Evolutionary conservation across 2,329 filamentous ascomycete genomes (phyloP).

Genomic region (Ceratocystis papillata): DNA sequence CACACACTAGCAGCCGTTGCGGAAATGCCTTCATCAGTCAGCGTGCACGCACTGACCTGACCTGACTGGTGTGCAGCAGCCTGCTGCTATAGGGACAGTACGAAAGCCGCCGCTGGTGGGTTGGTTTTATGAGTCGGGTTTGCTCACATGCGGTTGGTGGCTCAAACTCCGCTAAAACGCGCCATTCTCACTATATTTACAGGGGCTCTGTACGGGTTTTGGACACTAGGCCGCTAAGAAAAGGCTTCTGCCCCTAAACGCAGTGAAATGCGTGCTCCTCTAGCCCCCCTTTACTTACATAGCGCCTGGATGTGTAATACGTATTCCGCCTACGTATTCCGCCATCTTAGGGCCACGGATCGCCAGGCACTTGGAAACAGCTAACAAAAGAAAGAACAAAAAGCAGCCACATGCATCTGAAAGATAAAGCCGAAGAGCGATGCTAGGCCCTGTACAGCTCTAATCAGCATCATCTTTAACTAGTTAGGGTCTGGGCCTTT

Average conservation of each 20-base stretch:
- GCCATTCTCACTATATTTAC: too few relatives aligned
- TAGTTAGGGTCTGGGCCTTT: not conserved
- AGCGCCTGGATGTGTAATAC: not conserved
- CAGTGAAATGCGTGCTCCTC: too few relatives aligned
- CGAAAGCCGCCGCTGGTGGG: not conserved
- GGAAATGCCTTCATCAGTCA: not conserved
- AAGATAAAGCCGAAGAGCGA: slow-evolving; percentile 13
- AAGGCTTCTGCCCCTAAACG: too few relatives aligned
- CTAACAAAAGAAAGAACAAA: not conserved
- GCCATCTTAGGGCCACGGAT: slow-evolving; percentile 11
- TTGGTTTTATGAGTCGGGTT: too few relatives aligned
- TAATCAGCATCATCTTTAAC: not conserved
- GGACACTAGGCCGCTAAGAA: too few relatives aligned
- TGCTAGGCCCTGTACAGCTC: not conserved
- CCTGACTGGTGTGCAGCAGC: not conserved
- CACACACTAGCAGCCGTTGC: not conserved
- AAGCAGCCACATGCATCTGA: not conserved
- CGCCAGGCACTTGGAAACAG: not conserved
- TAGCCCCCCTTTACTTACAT: not conserved
- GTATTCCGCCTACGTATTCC: slow-evolving; percentile 11
- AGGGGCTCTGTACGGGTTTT: too few relatives aligned
- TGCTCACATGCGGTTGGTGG: too few relatives aligned
- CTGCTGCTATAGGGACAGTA: not conserved
- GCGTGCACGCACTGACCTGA: not conserved
- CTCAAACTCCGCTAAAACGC: too few relatives aligned